Evolutionary conservation across 345 rosid species (phyloP).

Genomic region (Mangifera indica): DNA sequence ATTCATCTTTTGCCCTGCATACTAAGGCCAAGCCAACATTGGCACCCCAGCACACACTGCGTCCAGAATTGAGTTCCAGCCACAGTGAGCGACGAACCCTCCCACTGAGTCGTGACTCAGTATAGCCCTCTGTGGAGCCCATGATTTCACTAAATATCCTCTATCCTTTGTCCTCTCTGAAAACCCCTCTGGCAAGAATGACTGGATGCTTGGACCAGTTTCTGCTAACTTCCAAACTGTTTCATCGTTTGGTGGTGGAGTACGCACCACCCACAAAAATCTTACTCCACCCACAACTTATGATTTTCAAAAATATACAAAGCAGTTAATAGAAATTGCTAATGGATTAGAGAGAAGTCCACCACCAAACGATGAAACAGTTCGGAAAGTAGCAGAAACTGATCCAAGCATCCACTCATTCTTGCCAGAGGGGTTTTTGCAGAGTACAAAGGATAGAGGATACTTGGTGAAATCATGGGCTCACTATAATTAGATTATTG

Average conservation of each 20-base stretch:
- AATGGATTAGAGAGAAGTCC: constrained; percentile 45
- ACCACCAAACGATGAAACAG: not conserved
- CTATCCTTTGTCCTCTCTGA: constrained; percentile 29
- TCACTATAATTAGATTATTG: too few relatives aligned
- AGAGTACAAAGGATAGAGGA: constrained; percentile 31
- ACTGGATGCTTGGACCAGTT: constrained; percentile 1
- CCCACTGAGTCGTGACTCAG: constrained; percentile 32
- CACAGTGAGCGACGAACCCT: constrained; percentile 39
- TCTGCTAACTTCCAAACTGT: not conserved
- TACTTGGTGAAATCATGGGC: constrained; percentile 33
- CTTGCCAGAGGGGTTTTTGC: constrained; percentile 41
- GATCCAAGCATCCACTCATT: constrained; percentile 14
- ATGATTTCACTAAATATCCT: constrained; percentile 28
- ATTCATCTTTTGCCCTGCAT: constrained; percentile 39
- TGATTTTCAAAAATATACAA: too few relatives aligned
- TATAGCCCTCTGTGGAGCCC: constrained; percentile 34
- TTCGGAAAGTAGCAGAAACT: not conserved
- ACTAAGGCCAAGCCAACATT: constrained; percentile 49
- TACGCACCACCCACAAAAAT: constrained; percentile 49
- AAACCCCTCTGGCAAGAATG: constrained; percentile 40
- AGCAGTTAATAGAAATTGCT: constrained; percentile 45
- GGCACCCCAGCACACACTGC: constrained; percentile 42
- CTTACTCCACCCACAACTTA: constrained; percentile 28
- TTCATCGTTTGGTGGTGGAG: constrained; percentile 20
- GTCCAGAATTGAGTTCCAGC: constrained; percentile 44